Evolutionary conservation across 2,329 filamentous ascomycete genomes (phyloP).

Genomic region (Cladophialophora immunda): DNA sequence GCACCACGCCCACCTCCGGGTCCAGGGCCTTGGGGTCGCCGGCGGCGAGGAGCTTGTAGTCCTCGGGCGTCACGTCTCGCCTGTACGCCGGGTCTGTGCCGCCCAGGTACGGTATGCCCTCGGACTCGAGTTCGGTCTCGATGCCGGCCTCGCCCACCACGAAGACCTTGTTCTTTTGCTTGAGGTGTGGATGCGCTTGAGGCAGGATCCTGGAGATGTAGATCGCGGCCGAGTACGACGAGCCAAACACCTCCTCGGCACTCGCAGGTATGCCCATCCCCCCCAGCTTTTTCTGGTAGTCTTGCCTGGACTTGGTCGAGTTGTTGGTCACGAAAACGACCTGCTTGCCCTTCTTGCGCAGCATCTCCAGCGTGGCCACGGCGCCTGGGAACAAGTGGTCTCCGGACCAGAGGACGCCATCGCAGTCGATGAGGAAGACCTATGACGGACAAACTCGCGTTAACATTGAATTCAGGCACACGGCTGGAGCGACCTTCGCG

Average conservation of each 20-base stretch:
- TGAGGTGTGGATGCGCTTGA: constrained; percentile 39
- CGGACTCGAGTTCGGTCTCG: constrained; percentile 83
- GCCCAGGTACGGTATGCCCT: constrained; percentile 81
- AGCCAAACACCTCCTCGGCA: constrained; percentile 92
- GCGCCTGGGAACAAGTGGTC: constrained; percentile 87
- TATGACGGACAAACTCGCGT: constrained; percentile 48
- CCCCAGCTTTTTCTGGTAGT: constrained; percentile 92
- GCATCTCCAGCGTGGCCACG: constrained; percentile 82
- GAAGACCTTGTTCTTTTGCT: constrained; percentile 89
- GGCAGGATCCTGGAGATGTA: constrained; percentile 91
- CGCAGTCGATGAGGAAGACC: constrained; percentile 96
- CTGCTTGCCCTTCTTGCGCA: constrained; percentile 86
- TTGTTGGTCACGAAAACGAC: constrained; percentile 98
- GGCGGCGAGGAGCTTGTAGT: constrained; percentile 78
- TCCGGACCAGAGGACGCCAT: constrained; percentile 97
- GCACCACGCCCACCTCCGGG: constrained; percentile 86
- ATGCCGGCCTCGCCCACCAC: constrained; percentile 91
- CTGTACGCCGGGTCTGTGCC: constrained; percentile 83
- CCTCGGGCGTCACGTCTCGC: constrained; percentile 79
- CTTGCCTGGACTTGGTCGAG: constrained; percentile 91
- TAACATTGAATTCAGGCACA: constrained; percentile 22
- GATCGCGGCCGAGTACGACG: constrained; percentile 91
- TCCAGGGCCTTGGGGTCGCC: constrained; percentile 78
- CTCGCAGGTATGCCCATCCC: constrained; percentile 74
- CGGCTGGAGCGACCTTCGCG: background rate